These are phyloP conservation scores for Pestalotiopsis sp. DNA, from an alignment of 2,329 filamentous ascomycete genomes.

Conservation along the genomic window DNA sequence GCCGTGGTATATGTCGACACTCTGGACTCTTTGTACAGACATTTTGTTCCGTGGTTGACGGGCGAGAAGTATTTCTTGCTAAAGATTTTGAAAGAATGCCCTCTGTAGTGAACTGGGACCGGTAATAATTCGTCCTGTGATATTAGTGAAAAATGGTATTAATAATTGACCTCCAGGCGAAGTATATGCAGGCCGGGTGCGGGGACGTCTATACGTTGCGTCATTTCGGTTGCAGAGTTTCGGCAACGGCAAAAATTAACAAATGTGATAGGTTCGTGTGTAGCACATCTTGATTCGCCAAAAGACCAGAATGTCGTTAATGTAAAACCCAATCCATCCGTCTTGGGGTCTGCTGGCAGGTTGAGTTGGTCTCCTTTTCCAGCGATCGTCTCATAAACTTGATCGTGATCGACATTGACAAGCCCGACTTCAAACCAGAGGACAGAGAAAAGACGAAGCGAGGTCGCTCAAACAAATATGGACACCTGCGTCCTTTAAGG, in stretches of 20 bases:
- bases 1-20: constrained; percentile 50
- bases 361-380: too few species aligned
- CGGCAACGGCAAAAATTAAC: background rate
- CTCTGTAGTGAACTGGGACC: background rate
- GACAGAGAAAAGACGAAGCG: too few species aligned
- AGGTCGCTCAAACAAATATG: too few species aligned
- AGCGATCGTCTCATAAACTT: too few species aligned
- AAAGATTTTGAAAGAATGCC: background rate
- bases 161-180: background rate
- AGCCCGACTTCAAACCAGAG: too few species aligned
- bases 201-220: constrained; percentile 1
- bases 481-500: too few species aligned
- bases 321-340: too few species aligned
- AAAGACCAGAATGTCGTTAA: background rate
- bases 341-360: too few species aligned
- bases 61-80: background rate
- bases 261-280: background rate
- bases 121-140: background rate
- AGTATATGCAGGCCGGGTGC: background rate
- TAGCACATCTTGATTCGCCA: background rate
- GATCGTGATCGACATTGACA: too few species aligned
- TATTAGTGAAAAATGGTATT: background rate
- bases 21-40: constrained; percentile 4
- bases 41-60: background rate
- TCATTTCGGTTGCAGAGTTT: background rate